Conservation (phyloP, 2,329 filamentous ascomycete species). For the Paraconiothyrium brasiliense region DNA sequence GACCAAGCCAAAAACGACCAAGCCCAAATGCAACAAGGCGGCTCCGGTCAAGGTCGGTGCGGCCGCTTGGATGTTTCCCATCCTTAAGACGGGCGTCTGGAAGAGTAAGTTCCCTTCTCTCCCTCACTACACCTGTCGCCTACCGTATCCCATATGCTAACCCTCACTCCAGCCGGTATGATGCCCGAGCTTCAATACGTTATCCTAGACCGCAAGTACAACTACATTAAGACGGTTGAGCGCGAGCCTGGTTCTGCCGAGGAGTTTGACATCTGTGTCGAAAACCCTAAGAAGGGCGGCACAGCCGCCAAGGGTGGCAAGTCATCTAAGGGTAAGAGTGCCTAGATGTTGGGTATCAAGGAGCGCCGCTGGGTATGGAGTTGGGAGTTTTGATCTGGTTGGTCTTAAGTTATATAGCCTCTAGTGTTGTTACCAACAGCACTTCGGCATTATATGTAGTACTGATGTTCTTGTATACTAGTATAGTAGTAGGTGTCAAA, state of each 20-base stretch:
- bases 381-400: conserved; percentile 1
- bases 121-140: background rate
- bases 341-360: background rate
- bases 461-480: background rate
- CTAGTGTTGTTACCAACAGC: conserved; percentile 1
- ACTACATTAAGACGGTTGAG: conserved; percentile 16
- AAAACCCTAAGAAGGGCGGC: conserved; percentile 1
- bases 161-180: conserved; percentile 8
- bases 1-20: background rate
- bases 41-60: conserved; percentile 2
- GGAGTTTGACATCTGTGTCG: conserved; percentile 6
- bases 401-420: conserved; percentile 4
- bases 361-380: conserved; percentile 5
- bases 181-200: conserved; percentile 7
- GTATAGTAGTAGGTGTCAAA: conserved; percentile 1
- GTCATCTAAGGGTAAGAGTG: background rate
- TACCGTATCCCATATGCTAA: conserved; percentile 6
- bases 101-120: conserved; percentile 9
- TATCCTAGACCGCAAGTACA: conserved; percentile 13
- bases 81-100: conserved; percentile 13
- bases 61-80: conserved; percentile 13
- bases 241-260: conserved; percentile 12
- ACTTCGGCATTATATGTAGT: conserved; percentile 3
- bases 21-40: background rate
- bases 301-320: background rate